These are phyloP conservation scores for Neofusicoccum ribis DNA, from an alignment of 2,329 filamentous ascomycete genomes.

Conservation along the genomic window DNA sequence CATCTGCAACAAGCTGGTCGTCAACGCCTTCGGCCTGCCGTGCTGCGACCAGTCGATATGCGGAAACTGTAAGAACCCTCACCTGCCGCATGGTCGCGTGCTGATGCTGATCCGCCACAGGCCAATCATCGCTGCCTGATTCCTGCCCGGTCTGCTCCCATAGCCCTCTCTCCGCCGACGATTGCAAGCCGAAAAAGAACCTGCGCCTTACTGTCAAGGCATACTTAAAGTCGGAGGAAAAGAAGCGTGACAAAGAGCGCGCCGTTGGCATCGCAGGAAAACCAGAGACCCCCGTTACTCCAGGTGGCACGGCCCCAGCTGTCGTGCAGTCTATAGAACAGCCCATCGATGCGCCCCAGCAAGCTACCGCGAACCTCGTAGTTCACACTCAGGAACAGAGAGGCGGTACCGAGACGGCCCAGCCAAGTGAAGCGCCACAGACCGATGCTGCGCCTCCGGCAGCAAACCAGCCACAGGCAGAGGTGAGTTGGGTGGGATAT, in stretches of 20 bases:
- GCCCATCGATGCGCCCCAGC: not conserved
- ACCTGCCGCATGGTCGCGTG: not conserved
- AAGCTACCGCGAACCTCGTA: not conserved
- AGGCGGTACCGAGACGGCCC: not conserved
- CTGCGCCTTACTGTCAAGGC: conserved; percentile 90
- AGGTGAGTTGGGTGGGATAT: not conserved
- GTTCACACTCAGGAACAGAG: not conserved
- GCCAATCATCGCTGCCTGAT: conserved; percentile 72
- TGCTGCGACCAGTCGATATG: conserved; percentile 97
- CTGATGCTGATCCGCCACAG: conserved; percentile 44
- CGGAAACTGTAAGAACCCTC: conserved; percentile 68
- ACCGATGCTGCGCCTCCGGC: not conserved
- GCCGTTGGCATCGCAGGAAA: conserved; percentile 23
- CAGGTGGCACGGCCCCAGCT: not conserved
- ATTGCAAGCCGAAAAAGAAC: conserved; percentile 86
- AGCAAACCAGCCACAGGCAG: not conserved
- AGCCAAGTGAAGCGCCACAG: not conserved
- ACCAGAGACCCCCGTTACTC: conserved; percentile 10
- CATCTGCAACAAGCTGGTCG: conserved; percentile 84
- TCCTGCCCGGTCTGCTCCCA: conserved; percentile 94
- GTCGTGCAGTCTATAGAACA: conserved; percentile 19
- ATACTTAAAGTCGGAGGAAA: conserved; percentile 86
- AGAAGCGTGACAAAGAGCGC: conserved; percentile 69
- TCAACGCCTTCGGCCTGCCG: conserved; percentile 87
- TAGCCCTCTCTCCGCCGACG: conserved; percentile 78